Evolutionary conservation across 805 yeast genomes (phyloP), one percentile per base, ranked within the genome.

Genomic region (Metschnikowia picachoensis): DNA sequence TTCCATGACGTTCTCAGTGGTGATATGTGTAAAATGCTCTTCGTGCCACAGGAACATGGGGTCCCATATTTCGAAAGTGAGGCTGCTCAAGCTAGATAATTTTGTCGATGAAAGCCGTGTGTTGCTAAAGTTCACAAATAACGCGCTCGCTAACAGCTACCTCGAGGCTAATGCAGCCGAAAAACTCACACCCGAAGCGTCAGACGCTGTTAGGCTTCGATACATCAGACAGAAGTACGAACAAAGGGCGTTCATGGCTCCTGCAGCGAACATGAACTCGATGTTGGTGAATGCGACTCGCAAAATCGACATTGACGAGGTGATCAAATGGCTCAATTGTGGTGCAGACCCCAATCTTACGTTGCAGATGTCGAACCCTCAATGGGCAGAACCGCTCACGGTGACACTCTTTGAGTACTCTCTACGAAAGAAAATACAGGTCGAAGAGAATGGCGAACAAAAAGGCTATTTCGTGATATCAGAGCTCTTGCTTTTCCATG

Each of bases 21-120:
- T 84, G 3, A 70, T 92, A 25, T 91, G 98, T 64, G 83, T 88
- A 37, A 81, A 83, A 41, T 91, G 98, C 58, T 82, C 96, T 0
- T 90, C 95, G 0, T 82, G 83, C n/a, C 97, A 91, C 63, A 72
- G 97, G 45, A 82, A 88, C 16, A 64, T 92, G 60, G 97, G 97
- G 0, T 75, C 95, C 0, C 90, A 85, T 52, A 74, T 89, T 4
- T 79, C 94, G 7, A 88, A 85, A 60, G 79, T 91, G 4, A 74
- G 87, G 51, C 87, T 96, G 0, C 68, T 91, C 44, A 83, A 79
- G n/a, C 68, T 87, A 37, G 97, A 91, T 60, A 77, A 78, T 28
- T 76, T 83, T 56, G 77, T 80, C 3, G 70, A 71, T 12, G 97
- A 90, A 55, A 60, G 78, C 4, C 67, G 77, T 13, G 73, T 77